These are phyloP conservation scores for Penicillium samsonianum DNA, from an alignment of 495 filamentous ascomycete species.

Conservation along the genomic window DNA sequence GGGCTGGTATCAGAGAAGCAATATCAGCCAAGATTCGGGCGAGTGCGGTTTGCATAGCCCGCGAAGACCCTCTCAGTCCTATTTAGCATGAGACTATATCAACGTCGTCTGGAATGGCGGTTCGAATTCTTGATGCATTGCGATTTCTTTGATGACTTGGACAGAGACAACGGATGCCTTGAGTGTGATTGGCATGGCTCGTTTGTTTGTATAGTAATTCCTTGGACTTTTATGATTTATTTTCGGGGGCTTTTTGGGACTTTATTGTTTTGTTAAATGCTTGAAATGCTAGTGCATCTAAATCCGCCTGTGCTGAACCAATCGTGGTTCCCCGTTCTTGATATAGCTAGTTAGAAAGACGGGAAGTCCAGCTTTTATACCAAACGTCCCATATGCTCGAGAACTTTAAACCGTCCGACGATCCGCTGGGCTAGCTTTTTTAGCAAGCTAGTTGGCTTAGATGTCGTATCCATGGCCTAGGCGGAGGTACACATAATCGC, in stretches of 20 bases:
- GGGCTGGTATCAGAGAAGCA: conserved; percentile 69
- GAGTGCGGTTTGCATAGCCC: conserved; percentile 37
- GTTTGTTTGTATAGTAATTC: neutral
- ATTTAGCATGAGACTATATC: neutral
- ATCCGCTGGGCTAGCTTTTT: too few relatives aligned
- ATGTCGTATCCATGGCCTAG: too few relatives aligned
- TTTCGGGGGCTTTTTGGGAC: neutral
- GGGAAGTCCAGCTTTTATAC: too few relatives aligned
- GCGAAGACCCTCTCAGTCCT: conserved; percentile 8
- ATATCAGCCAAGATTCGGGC: conserved; percentile 29
- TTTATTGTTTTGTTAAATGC: neutral
- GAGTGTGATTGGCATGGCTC: neutral
- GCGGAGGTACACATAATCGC: too few relatives aligned
- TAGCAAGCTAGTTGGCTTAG: too few relatives aligned
- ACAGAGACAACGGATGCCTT: neutral
- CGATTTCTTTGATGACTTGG: neutral
- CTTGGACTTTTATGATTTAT: neutral
- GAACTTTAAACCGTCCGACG: too few relatives aligned
- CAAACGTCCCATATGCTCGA: too few relatives aligned
- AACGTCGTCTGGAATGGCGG: neutral
- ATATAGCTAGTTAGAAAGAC: too few relatives aligned
- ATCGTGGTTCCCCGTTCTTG: too few relatives aligned
- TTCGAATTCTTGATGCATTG: too few relatives aligned
- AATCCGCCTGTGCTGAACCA: too few relatives aligned
- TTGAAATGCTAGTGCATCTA: too few relatives aligned